Base-by-base conservation (phyloP, 768 basidiomycete genomes). In the Russula dissimulans region DNA sequence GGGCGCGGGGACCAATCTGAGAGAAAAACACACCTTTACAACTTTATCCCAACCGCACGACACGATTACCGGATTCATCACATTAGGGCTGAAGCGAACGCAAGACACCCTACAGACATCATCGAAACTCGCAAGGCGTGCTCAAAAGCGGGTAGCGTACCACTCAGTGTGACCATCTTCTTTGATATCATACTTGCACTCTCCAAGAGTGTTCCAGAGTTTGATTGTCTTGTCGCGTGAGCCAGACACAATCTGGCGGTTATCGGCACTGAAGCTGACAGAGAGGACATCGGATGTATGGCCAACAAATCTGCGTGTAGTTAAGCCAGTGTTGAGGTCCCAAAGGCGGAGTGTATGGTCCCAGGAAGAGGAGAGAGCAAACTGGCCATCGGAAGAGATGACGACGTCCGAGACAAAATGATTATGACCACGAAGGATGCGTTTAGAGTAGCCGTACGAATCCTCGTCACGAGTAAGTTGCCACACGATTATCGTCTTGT, bases 401-500 rank as follows among this genome's bases (percentile, higher is more conserved):
- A 97, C 95, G 68, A 98, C 91, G 72, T 97, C 95, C 43, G 94
- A 97, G 61, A 97, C 95, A 73, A 97, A 97, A 81, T 97, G 95
- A 79, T 97, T 98, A 82, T 99, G 97, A 64, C 97, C 95, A 73
- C 92, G 89, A 62, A 99, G 87, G 70, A 97, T 91, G 72, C 89
- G 87, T 80, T 98, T 98, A 63, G 97, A 95, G 80, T 86, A 95
- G 58, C 97, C 97, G 74, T 95, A 97, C 51, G 84, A 77, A 66
- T 88, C 85, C 66, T 94, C 89, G 62, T 90, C 89, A 66, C 97
- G 91, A 68, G 95, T 97, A 72, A 99, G 80, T 74, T 93, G 89
- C 97, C 97, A 99, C 72, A 97, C 94, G 73, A 99, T 97, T 80
- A 97, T 91, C 57, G 93, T 97, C 85, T 97, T 98, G 88, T 99